Conservation (phyloP, 805 yeast genomes). For the Wickerhamiella shivajii region DNA sequence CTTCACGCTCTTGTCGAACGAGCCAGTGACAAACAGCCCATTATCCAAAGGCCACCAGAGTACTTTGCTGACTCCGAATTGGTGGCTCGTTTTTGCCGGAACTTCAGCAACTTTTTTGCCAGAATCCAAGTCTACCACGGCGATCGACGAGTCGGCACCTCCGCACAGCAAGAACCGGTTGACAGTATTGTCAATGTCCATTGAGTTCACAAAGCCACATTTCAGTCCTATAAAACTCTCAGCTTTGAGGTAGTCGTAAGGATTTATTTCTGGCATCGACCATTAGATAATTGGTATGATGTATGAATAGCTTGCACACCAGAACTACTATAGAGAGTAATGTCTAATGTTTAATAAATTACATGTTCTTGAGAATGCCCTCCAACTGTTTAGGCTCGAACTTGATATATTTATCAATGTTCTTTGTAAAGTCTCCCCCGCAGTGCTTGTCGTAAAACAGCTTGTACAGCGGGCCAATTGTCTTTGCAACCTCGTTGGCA, state of each 20-base stretch:
- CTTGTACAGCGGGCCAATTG: slow-evolving; percentile 71
- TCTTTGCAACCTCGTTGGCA: slow-evolving; percentile 46
- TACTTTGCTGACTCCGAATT: slow-evolving; percentile 56
- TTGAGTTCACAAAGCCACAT: slow-evolving; percentile 40
- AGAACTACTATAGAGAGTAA: not conserved
- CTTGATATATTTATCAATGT: slow-evolving; percentile 54
- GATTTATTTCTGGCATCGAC: too few species aligned
- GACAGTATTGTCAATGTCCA: slow-evolving; percentile 38
- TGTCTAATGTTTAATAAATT: slow-evolving; percentile 1
- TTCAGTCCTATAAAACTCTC: slow-evolving; percentile 18
- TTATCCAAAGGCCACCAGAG: slow-evolving; percentile 85
- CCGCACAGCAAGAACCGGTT: slow-evolving; percentile 47
- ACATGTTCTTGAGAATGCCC: slow-evolving; percentile 22
- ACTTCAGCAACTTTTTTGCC: slow-evolving; percentile 11
- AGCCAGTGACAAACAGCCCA: slow-evolving; percentile 71
- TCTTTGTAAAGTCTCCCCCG: slow-evolving; percentile 55
- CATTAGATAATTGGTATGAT: too few species aligned
- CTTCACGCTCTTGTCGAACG: slow-evolving; percentile 63
- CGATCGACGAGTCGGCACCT: slow-evolving; percentile 54
- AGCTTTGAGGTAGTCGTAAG: slow-evolving; percentile 13
- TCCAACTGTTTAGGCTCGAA: slow-evolving; percentile 33
- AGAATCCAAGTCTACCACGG: slow-evolving; percentile 46
- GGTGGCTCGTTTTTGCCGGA: slow-evolving; percentile 33
- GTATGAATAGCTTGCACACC: too few species aligned
- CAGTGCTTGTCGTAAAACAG: slow-evolving; percentile 70